phyloP scores from a whole-genome alignment of 1,139 yeast genomes.

The Kluyveromyces marxianus region DNA sequence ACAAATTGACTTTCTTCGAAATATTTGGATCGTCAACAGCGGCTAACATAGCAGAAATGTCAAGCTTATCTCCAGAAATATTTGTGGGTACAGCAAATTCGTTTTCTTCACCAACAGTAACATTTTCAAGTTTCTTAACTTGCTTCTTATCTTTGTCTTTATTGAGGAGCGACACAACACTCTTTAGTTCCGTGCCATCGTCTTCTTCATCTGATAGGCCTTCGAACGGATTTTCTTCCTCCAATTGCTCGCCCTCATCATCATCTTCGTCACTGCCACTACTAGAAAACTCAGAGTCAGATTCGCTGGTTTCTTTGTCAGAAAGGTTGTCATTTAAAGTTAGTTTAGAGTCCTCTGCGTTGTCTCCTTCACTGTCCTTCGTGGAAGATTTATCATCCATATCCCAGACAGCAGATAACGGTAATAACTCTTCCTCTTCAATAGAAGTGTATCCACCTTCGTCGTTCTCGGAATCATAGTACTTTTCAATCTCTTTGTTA shows the following conservation, averaged over 20 bases:
- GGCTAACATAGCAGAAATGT: slow-evolving; percentile 69
- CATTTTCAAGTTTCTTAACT: slow-evolving; percentile 43
- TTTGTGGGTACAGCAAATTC: slow-evolving; percentile 59
- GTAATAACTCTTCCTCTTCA: slow-evolving; percentile 68
- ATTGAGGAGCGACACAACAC: slow-evolving; percentile 26
- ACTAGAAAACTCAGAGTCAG: slow-evolving; percentile 31
- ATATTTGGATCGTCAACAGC: slow-evolving; percentile 45
- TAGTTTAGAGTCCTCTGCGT: background rate
- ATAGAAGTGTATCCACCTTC: slow-evolving; percentile 41
- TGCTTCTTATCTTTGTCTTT: slow-evolving; percentile 32
- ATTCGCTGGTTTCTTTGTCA: slow-evolving; percentile 28
- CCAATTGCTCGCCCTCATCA: slow-evolving; percentile 25
- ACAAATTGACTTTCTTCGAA: slow-evolving; percentile 42
- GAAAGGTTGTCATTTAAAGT: slow-evolving; percentile 5
- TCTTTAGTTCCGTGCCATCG: slow-evolving; percentile 34
- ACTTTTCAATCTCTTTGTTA: slow-evolving; percentile 20
- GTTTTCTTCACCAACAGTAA: slow-evolving; percentile 45
- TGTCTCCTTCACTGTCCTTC: slow-evolving; percentile 31
- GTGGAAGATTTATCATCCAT: slow-evolving; percentile 43
- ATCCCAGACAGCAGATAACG: slow-evolving; percentile 86
- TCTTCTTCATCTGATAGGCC: slow-evolving; percentile 30
- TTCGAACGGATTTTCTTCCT: slow-evolving; percentile 32
- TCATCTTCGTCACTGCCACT: too few species aligned
- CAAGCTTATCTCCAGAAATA: slow-evolving; percentile 41
- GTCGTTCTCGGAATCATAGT: slow-evolving; percentile 36